Conservation (phyloP, 1,139 yeast species). For the Lodderomyces margitis region DNA sequence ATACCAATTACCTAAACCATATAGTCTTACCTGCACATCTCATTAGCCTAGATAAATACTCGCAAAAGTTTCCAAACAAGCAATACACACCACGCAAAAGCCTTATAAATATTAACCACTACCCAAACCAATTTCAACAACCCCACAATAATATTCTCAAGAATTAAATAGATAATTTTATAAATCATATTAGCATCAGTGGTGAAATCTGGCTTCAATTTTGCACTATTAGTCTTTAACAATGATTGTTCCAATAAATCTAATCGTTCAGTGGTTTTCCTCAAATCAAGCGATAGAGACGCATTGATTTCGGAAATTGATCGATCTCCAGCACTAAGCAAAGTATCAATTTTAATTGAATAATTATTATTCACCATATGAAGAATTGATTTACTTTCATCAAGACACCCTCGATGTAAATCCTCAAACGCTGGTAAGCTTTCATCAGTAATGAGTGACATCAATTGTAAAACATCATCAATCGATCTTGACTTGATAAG, state of each 20-base stretch:
- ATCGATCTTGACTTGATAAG: constrained; percentile 23
- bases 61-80: constrained; percentile 38
- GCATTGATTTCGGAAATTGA: constrained; percentile 82
- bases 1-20: too few species aligned
- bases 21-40: too few species aligned
- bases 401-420: constrained; percentile 31
- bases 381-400: constrained; percentile 38
- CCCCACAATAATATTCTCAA: constrained; percentile 55
- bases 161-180: constrained; percentile 36
- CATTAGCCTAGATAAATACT: constrained; percentile 22
- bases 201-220: constrained; percentile 18
- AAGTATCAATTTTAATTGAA: constrained; percentile 57
- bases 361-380: constrained; percentile 43
- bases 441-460: constrained; percentile 34
- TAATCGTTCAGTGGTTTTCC: constrained; percentile 67
- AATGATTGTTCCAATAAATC: constrained; percentile 51
- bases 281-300: constrained; percentile 66
- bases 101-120: constrained; percentile 54
- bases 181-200: constrained; percentile 26
- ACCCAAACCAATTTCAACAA: constrained; percentile 71
- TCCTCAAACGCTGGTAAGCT: constrained; percentile 36
- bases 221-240: constrained; percentile 24
- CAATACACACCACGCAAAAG: constrained; percentile 30
- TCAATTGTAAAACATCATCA: constrained; percentile 22
- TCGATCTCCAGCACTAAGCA: constrained; percentile 71